Percentiles rank a stretch among this genome's conserved stretches.
phyloP scores from a whole-genome alignment of 2,329 filamentous ascomycete species.

The Exophiala phaeomuriformis region DNA sequence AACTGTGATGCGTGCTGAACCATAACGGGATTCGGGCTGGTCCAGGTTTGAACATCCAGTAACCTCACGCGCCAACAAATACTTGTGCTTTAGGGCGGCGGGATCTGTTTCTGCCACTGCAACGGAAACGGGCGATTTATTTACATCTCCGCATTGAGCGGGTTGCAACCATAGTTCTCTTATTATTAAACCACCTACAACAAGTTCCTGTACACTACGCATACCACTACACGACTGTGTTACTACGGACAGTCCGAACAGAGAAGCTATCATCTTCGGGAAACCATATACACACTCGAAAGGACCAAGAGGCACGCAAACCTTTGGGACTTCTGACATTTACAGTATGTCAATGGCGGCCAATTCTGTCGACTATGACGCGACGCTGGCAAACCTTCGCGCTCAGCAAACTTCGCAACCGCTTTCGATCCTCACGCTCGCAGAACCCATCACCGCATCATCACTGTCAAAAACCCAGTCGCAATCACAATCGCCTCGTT shows the following conservation, averaged over 20 bases:
- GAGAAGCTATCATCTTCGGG: too few relatives aligned
- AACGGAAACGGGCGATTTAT: too few relatives aligned
- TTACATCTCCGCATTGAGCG: too few relatives aligned
- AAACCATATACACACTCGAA: too few relatives aligned
- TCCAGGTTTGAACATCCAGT: background rate
- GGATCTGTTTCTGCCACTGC: too few relatives aligned
- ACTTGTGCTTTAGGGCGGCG: background rate
- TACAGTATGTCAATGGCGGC: constrained; percentile 32
- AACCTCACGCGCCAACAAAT: background rate
- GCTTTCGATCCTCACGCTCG: constrained; percentile 34
- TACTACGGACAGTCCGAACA: too few relatives aligned
- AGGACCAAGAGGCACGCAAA: background rate
- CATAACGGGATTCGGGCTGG: background rate
- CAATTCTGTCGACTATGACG: constrained; percentile 33
- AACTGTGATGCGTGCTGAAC: background rate
- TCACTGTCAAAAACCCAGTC: background rate
- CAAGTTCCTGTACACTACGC: too few relatives aligned
- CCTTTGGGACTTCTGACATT: background rate
- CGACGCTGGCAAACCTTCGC: constrained; percentile 24
- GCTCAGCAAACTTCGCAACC: constrained; percentile 25
- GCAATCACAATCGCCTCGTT: background rate
- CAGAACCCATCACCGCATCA: constrained; percentile 24
- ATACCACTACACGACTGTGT: too few relatives aligned
- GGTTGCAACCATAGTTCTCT: too few relatives aligned
- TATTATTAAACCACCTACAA: too few relatives aligned